Conservation (phyloP, 768 basidiomycete species). For the Leccinum barrowsii region DNA sequence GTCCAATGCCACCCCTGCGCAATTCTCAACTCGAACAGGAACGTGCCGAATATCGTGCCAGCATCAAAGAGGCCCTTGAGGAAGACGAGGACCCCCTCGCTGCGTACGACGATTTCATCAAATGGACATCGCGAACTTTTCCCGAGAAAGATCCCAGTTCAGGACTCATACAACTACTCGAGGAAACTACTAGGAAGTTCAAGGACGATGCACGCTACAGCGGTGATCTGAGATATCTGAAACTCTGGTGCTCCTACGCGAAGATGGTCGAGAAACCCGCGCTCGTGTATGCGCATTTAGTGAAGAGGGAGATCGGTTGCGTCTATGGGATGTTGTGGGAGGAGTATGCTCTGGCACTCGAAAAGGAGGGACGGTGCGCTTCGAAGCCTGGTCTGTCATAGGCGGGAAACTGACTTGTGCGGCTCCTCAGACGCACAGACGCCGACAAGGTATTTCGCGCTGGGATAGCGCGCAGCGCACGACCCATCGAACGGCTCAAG, state of each 20-base stretch:
- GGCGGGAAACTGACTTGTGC: slow-evolving; percentile 3
- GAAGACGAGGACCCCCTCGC: slow-evolving; percentile 88
- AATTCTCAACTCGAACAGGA: slow-evolving; percentile 30
- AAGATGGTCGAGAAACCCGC: slow-evolving; percentile 69
- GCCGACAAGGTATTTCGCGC: slow-evolving; percentile 79
- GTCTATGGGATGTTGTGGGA: slow-evolving; percentile 82
- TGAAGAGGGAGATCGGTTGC: slow-evolving; percentile 72
- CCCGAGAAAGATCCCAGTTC: slow-evolving; percentile 63
- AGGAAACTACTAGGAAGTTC: slow-evolving; percentile 80
- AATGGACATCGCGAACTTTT: slow-evolving; percentile 85
- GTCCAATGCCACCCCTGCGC: slow-evolving; percentile 24
- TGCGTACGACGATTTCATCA: slow-evolving; percentile 80
- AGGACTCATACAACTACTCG: slow-evolving; percentile 76
- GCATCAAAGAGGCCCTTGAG: slow-evolving; percentile 50
- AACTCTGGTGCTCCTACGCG: slow-evolving; percentile 88
- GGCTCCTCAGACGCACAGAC: slow-evolving; percentile 54
- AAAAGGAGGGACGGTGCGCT: slow-evolving; percentile 70
- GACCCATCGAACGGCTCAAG: slow-evolving; percentile 83
- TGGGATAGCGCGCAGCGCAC: slow-evolving; percentile 78
- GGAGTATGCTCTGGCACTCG: slow-evolving; percentile 81
- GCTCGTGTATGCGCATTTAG: slow-evolving; percentile 33
- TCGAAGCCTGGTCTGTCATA: slow-evolving; percentile 3
- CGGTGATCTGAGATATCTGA: slow-evolving; percentile 85
- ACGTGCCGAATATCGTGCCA: slow-evolving; percentile 29
- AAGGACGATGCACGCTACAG: slow-evolving; percentile 80